phyloP scores from a whole-genome alignment of 495 filamentous ascomycete species.

The Apiosordaria backusii region DNA sequence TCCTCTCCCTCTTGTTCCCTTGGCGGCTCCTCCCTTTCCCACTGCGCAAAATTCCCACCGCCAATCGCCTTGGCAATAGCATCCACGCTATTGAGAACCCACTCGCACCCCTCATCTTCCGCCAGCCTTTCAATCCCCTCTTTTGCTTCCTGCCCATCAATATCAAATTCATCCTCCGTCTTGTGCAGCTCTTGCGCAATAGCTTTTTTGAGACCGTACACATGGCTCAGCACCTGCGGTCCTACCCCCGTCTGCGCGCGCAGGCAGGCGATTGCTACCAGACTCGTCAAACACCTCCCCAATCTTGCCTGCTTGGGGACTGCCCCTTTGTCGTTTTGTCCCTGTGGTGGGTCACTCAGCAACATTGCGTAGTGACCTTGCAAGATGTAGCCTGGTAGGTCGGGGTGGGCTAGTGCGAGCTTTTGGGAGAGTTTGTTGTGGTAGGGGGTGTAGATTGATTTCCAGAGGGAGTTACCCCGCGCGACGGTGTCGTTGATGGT shows the following conservation, averaged over 20 bases:
- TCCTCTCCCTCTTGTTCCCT: constrained; percentile 2
- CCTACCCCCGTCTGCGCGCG: constrained; percentile 73
- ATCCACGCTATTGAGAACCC: constrained; percentile 69
- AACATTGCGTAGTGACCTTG: constrained; percentile 66
- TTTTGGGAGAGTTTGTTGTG: constrained; percentile 63
- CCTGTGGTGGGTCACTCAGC: constrained; percentile 61
- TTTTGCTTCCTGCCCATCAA: constrained; percentile 24
- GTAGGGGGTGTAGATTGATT: constrained; percentile 68
- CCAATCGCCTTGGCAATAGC: constrained; percentile 62
- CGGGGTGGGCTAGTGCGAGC: constrained; percentile 66
- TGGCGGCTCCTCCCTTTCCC: constrained; percentile 34
- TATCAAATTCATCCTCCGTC: constrained; percentile 36
- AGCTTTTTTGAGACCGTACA: constrained; percentile 71
- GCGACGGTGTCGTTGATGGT: constrained; percentile 51
- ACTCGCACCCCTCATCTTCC: constrained; percentile 66
- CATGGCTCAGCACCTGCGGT: constrained; percentile 71
- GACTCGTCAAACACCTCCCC: constrained; percentile 58
- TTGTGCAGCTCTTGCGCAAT: constrained; percentile 60
- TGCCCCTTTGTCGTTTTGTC: constrained; percentile 34
- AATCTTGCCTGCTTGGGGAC: constrained; percentile 34
- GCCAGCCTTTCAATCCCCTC: constrained; percentile 48
- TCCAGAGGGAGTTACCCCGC: constrained; percentile 63
- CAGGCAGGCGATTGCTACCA: constrained; percentile 67
- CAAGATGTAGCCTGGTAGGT: constrained; percentile 74
- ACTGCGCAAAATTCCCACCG: constrained; percentile 57